These are phyloP conservation scores for Blastomyces parvus DNA, from an alignment of 2,329 filamentous ascomycete species.

Conservation along the genomic window DNA sequence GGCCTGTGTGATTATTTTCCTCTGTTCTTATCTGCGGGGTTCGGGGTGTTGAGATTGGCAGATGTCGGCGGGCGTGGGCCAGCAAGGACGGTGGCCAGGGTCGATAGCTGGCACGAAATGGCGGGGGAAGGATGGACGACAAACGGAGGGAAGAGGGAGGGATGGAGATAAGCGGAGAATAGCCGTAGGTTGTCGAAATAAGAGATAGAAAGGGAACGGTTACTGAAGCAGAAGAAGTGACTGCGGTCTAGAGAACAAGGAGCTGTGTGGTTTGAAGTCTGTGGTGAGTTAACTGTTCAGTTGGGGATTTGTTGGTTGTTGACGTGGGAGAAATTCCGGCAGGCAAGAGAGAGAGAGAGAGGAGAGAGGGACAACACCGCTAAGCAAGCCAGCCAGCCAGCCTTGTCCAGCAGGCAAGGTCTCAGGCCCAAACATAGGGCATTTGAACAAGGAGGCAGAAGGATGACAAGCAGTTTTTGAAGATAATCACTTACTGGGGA, in stretches of 20 bases:
- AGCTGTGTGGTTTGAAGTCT: neutral
- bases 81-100: conserved; percentile 5
- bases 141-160: conserved; percentile 12
- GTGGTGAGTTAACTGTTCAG: neutral
- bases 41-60: neutral
- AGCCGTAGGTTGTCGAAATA: conserved; percentile 2
- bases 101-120: conserved; percentile 6
- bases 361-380: neutral
- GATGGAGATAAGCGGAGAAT: conserved; percentile 13
- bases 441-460: neutral
- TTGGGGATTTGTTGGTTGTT: neutral
- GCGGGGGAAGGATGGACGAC: conserved; percentile 10
- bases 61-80: neutral
- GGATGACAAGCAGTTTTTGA: neutral
- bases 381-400: neutral
- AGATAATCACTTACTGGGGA: neutral
- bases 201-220: conserved; percentile 16
- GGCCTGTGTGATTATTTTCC: neutral
- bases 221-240: neutral
- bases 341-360: neutral
- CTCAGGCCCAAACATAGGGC: neutral
- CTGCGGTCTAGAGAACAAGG: neutral
- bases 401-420: neutral
- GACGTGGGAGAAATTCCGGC: conserved; percentile 9
- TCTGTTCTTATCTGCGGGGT: conserved; percentile 11